phyloP scores from a whole-genome alignment of 192 early-diverging fungal species.

The Allomyces javanicus region DNA sequence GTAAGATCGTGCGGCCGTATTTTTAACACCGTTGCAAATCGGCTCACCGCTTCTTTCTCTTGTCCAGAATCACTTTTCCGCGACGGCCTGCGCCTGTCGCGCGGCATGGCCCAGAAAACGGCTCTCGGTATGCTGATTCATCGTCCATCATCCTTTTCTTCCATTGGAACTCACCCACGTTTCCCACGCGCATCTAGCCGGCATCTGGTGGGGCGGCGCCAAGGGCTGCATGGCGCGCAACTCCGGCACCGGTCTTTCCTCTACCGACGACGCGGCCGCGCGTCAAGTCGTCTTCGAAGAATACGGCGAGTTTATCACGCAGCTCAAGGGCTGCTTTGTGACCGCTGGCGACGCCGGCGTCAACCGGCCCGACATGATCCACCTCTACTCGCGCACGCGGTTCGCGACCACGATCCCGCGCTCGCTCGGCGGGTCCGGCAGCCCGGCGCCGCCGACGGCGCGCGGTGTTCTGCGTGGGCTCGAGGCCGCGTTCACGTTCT shows the following conservation, averaged over 20 bases:
- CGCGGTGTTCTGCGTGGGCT: slow-evolving; percentile 15
- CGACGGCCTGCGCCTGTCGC: slow-evolving; percentile 18
- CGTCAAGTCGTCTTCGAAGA: slow-evolving; percentile 15
- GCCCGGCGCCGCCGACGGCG: slow-evolving; percentile 19
- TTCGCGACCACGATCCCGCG: slow-evolving; percentile 20
- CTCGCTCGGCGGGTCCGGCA: slow-evolving; percentile 16
- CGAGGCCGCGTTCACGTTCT: slow-evolving; percentile 16
- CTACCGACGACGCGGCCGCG: too few species aligned
- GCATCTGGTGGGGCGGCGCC: slow-evolving; percentile 22
- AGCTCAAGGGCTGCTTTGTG: slow-evolving; percentile 18
- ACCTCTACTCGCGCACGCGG: slow-evolving; percentile 14
- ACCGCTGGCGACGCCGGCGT: slow-evolving; percentile 23
- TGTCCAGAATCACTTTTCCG: slow-evolving; percentile 4
- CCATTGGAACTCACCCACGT: too few species aligned
- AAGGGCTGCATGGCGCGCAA: slow-evolving; percentile 22
- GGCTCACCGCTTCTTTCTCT: too few species aligned
- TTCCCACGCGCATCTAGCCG: too few species aligned
- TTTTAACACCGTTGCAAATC: too few species aligned
- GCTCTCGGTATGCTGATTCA: slow-evolving; percentile 12
- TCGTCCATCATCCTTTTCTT: too few species aligned
- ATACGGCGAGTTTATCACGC: slow-evolving; percentile 17
- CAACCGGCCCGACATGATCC: slow-evolving; percentile 12
- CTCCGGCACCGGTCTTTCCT: slow-evolving; percentile 13
- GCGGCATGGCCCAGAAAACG: slow-evolving; percentile 22
- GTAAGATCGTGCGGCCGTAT: too few species aligned